Evolutionary conservation across 805 yeast species (phyloP).

Genomic region (Tanozyma kutaoensis): DNA sequence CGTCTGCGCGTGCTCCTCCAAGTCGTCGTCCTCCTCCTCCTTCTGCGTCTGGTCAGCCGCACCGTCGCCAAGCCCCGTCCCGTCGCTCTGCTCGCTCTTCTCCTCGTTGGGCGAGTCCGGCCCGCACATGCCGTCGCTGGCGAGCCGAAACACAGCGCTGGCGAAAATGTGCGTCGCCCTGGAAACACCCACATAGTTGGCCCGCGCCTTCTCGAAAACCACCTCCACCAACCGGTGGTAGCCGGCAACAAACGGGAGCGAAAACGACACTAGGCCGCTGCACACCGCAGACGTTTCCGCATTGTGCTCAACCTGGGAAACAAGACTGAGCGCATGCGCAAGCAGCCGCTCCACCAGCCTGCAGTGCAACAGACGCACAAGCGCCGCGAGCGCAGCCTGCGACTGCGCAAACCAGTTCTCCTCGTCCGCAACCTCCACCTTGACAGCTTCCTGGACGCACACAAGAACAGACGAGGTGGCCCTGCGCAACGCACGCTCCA

Average conservation of each 20-base stretch:
- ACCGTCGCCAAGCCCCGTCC: conserved; percentile 91
- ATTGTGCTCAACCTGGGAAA: conserved; percentile 25
- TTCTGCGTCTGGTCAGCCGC: conserved; percentile 72
- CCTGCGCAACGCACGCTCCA: conserved; percentile 36
- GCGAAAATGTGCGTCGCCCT: conserved; percentile 52
- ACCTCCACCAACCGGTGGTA: conserved; percentile 37
- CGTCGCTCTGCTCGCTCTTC: conserved; percentile 51
- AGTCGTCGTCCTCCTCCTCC: conserved; percentile 84
- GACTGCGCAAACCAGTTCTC: conserved; percentile 56
- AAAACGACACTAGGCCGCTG: conserved; percentile 37
- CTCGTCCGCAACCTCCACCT: conserved; percentile 24
- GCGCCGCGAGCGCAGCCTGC: conserved; percentile 29
- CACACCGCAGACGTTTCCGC: conserved; percentile 21
- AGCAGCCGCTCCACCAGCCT: conserved; percentile 21
- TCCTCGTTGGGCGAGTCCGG: conserved; percentile 52
- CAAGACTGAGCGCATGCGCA: conserved; percentile 15
- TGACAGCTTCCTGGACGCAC: conserved; percentile 44
- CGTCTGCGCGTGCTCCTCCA: conserved; percentile 64
- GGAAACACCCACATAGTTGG: conserved; percentile 39
- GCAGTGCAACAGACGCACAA: conserved; percentile 30
- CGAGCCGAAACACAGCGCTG: conserved; percentile 40
- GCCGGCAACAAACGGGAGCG: conserved; percentile 50
- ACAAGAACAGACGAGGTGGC: conserved; percentile 50
- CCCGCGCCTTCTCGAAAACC: conserved; percentile 30
- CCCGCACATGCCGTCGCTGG: conserved; percentile 81